Base-by-base conservation (phyloP, 441 rosid genomes). In the Hura crepitans region DNA sequence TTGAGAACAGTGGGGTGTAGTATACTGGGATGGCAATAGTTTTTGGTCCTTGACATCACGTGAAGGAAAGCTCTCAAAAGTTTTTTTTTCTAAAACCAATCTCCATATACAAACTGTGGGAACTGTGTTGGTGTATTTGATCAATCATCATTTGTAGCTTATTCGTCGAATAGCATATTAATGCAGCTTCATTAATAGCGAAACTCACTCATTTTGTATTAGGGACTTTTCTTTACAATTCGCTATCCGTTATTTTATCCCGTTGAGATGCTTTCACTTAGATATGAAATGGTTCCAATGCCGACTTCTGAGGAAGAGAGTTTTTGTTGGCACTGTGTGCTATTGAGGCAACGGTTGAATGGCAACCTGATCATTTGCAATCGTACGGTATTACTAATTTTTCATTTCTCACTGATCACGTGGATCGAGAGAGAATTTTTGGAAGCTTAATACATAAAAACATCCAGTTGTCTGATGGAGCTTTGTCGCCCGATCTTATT, bases 61-160 rank as follows among this genome's bases (percentile, higher is more conserved):
- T 23, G 31, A 61, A 68, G 51, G 58, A 55, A 61, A 53, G 31
- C 20, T 14, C 49, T 11, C 25, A 27, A 31, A 5, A 0, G 42
- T 28, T 17, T 6, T 14, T 30, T 30, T 62, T 27, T 4, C 27
- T n/a, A n/a, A n/a, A n/a, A n/a, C 61, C 54, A 45, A 0, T 66
- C 10, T 4, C 25, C 62, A 13, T 20, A 18, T 30, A 35, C 2
- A 35, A 68, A 58, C 43, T 69, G 57, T 68, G 42, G 45, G 13
- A 5, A 58, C 4, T 14, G 7, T 15, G 23, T 35, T 35, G 49
- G 23, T 2, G n/a, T 11, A 22, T 49, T 30, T 58, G 39, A 46
- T 57, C 65, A 58, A 30, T 47, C 33, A 46, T 69, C 72, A 31
- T 57, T 45, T 61, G 60, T 70, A 70, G 66, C 65, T 14, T 58